Percentiles rank a stretch among this genome's conserved stretches.
Conservation (phyloP, 805 yeast genomes). For the Clavispora fructus region DNA sequence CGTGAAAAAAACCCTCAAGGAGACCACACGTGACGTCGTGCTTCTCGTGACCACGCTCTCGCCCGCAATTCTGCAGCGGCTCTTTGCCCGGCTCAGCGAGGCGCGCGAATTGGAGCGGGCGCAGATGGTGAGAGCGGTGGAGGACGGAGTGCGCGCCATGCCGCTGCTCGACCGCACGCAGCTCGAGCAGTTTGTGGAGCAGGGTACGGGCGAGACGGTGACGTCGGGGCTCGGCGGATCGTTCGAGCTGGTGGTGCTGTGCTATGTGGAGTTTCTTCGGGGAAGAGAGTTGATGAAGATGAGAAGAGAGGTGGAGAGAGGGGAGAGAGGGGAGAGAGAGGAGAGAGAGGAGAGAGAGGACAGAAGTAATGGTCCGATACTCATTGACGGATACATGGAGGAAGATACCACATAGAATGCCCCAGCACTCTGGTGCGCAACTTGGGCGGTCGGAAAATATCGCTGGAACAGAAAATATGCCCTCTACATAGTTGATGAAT, state of each 20-base stretch:
- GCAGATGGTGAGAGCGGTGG: constrained; percentile 1
- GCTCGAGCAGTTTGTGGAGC: neutral
- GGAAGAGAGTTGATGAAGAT: neutral
- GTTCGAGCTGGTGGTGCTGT: neutral
- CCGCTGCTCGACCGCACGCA: neutral
- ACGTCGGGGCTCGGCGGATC: neutral
- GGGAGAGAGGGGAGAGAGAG: too few species aligned
- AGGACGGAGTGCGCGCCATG: constrained; percentile 1
- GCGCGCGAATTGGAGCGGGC: neutral
- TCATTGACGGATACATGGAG: too few species aligned
- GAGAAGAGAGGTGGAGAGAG: too few species aligned
- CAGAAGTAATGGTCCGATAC: too few species aligned
- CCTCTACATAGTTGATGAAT: too few species aligned
- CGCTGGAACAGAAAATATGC: too few species aligned
- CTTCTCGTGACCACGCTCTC: neutral
- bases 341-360: too few species aligned
- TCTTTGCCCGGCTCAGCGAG: neutral
- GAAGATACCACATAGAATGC: too few species aligned
- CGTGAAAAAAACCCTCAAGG: neutral
- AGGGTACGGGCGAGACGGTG: neutral
- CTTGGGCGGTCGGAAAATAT: too few species aligned
- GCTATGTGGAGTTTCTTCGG: constrained; percentile 3
- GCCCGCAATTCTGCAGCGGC: neutral
- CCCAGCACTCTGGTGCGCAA: too few species aligned
- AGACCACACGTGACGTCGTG: neutral